These are phyloP conservation scores for Melocanna baccifera DNA, from an alignment of 176 grass and related monocot species.

Conservation along the genomic window DNA sequence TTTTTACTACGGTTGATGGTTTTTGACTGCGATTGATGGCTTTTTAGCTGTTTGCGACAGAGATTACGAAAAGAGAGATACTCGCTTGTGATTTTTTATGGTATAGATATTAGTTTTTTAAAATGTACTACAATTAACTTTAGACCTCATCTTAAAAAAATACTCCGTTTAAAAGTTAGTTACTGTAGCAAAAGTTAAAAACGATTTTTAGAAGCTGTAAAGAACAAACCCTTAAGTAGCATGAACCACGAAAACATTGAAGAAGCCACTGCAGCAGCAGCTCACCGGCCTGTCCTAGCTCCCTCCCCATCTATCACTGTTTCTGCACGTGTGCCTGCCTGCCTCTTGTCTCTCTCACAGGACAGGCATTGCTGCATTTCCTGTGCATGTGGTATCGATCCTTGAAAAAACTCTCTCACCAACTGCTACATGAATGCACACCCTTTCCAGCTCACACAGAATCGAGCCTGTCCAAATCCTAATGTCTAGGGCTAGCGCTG, in stretches of 20 bases:
- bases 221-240: no score
- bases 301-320: neutral
- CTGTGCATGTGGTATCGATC: slow-evolving; percentile 2
- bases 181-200: no score
- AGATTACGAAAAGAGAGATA: no score
- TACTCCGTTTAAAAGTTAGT: no score
- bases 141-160: no score
- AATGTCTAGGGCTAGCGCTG: neutral
- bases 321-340: slow-evolving; percentile 9
- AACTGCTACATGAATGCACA: slow-evolving; percentile 27
- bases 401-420: slow-evolving; percentile 23
- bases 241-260: slow-evolving; percentile 12
- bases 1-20: no score
- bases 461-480: neutral
- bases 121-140: no score
- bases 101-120: no score
- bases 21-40: no score
- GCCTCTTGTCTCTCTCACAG: neutral
- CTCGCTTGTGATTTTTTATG: no score
- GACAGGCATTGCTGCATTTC: neutral
- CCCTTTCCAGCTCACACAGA: slow-evolving; percentile 35
- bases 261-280: neutral
- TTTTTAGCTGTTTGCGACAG: no score
- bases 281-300: neutral
- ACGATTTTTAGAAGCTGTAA: no score